phyloP scores from a whole-genome alignment of 2,329 filamentous ascomycete species.

The Onygenales sp. region DNA sequence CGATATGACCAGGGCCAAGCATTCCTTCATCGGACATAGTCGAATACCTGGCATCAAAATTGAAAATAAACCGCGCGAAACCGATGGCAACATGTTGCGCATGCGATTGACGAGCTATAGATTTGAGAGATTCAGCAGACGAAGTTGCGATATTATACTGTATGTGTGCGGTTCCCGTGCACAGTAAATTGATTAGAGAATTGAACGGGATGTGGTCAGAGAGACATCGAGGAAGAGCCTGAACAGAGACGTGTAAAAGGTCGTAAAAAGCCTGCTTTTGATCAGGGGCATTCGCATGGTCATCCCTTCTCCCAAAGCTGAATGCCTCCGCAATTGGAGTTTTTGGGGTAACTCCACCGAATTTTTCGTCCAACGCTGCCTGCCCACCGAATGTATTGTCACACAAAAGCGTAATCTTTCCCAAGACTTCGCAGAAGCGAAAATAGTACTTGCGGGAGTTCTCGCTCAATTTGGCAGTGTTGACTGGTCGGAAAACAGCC shows the following conservation, averaged over 20 bases:
- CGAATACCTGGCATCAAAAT: constrained; percentile 92
- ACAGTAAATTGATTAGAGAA: constrained; percentile 84
- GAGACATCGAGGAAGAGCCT: constrained; percentile 87
- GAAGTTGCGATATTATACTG: constrained; percentile 86
- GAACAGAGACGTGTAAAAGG: constrained; percentile 86
- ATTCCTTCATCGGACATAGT: constrained; percentile 98
- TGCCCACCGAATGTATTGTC: constrained; percentile 96
- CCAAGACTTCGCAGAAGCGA: constrained; percentile 88
- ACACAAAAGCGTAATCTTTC: constrained; percentile 91
- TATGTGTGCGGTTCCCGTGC: constrained; percentile 92
- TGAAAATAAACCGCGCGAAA: constrained; percentile 96
- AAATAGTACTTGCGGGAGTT: constrained; percentile 75
- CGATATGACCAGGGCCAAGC: constrained; percentile 87
- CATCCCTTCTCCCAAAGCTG: constrained; percentile 77
- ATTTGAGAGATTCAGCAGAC: constrained; percentile 85
- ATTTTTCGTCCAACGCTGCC: constrained; percentile 90
- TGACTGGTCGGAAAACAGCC: constrained; percentile 41
- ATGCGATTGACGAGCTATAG: constrained; percentile 85
- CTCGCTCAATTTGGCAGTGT: constrained; percentile 57
- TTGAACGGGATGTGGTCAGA: constrained; percentile 88
- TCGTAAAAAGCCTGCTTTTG: constrained; percentile 94
- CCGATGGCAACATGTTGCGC: constrained; percentile 94
- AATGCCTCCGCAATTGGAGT: constrained; percentile 93
- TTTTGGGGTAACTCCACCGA: constrained; percentile 76
- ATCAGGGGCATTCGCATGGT: constrained; percentile 61